Percentiles rank a stretch among this genome's conserved stretches.
phyloP scores from a whole-genome alignment of 2,329 filamentous ascomycete species.

The Exophiala alcalophila region DNA sequence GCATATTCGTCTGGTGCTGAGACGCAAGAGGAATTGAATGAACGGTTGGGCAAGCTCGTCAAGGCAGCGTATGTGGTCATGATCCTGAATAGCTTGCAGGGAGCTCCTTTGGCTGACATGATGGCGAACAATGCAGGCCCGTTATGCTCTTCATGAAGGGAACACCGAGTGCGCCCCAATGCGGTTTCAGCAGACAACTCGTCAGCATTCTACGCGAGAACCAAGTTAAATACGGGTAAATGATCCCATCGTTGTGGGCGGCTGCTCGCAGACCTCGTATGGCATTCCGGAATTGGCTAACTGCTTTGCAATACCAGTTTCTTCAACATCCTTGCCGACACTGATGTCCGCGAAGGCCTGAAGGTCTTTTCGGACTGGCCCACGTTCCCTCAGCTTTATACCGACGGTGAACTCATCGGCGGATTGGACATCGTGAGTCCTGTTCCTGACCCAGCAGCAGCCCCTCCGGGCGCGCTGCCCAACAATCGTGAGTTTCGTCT shows the following conservation, averaged over 20 bases:
- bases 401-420: slow-evolving; percentile 84
- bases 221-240: slow-evolving; percentile 74
- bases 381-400: slow-evolving; percentile 93
- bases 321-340: slow-evolving; percentile 97
- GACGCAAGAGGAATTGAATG: slow-evolving; percentile 79
- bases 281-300: too few relatives aligned
- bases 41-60: slow-evolving; percentile 77
- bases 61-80: slow-evolving; percentile 69
- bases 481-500: background rate
- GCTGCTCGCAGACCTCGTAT: too few relatives aligned
- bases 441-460: background rate
- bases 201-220: slow-evolving; percentile 84
- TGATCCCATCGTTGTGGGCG: too few relatives aligned
- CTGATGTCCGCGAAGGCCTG: slow-evolving; percentile 91
- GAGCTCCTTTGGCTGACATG: slow-evolving; percentile 5
- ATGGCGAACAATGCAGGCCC: slow-evolving; percentile 9
- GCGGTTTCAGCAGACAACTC: slow-evolving; percentile 87
- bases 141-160: slow-evolving; percentile 99
- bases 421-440: slow-evolving; percentile 91
- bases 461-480: background rate
- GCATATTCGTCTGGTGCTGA: slow-evolving; percentile 51
- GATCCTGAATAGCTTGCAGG: background rate
- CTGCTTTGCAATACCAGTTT: slow-evolving; percentile 61
- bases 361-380: slow-evolving; percentile 99
- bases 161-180: slow-evolving; percentile 82